phyloP scores from a whole-genome alignment of 345 rosid genomes.

The Hirschfeldia incana region DNA sequence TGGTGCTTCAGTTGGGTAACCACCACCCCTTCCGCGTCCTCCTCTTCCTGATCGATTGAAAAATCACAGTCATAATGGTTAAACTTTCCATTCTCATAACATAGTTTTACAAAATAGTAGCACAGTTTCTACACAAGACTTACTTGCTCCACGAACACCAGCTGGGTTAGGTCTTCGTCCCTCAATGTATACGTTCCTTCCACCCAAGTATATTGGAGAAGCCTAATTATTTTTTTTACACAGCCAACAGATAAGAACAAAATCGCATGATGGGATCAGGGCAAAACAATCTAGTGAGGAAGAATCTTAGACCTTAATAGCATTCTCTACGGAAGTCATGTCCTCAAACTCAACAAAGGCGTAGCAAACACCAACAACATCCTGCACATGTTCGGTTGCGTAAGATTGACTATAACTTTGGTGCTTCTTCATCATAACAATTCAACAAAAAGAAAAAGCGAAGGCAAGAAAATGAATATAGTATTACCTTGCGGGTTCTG shows the following conservation, averaged over 20 bases:
- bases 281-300: background rate
- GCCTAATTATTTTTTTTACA: slow-evolving; percentile 52
- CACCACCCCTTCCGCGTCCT: slow-evolving; percentile 76
- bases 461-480: background rate
- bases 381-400: slow-evolving; percentile 51
- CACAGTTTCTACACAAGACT: slow-evolving; percentile 26
- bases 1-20: slow-evolving; percentile 64
- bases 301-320: slow-evolving; percentile 64
- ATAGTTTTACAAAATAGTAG: background rate
- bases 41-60: slow-evolving; percentile 30
- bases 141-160: slow-evolving; percentile 86
- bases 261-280: background rate
- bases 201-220: slow-evolving; percentile 87
- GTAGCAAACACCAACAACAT: slow-evolving; percentile 86
- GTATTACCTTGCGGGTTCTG: slow-evolving; percentile 78
- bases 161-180: slow-evolving; percentile 91
- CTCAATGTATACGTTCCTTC: slow-evolving; percentile 85
- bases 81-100: background rate
- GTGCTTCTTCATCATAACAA: background rate
- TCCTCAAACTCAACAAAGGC: slow-evolving; percentile 99
- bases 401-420: slow-evolving; percentile 10
- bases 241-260: slow-evolving; percentile 14
- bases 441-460: background rate
- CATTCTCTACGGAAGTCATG: slow-evolving; percentile 76
- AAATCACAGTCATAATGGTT: background rate